phyloP scores from a whole-genome alignment of 2,329 filamentous ascomycete genomes.

The Fulvia fulva region DNA sequence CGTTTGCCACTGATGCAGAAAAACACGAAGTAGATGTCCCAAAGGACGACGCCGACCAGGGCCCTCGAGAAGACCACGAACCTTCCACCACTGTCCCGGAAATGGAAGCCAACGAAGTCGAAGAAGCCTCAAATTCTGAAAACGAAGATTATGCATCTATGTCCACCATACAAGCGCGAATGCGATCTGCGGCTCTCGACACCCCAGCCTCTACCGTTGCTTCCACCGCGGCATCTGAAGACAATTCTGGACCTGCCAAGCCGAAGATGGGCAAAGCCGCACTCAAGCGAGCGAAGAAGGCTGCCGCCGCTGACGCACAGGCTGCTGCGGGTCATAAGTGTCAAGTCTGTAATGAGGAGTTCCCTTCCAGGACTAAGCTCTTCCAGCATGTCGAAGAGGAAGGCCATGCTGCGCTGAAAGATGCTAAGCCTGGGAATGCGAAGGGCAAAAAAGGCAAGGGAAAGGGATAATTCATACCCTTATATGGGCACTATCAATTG shows the following conservation, averaged over 20 bases:
- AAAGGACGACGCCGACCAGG: too few species aligned
- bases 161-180: constrained; percentile 39
- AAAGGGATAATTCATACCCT: constrained; percentile 25
- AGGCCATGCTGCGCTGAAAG: constrained; percentile 46
- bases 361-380: constrained; percentile 68
- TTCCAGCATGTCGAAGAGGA: constrained; percentile 68
- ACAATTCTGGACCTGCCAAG: constrained; percentile 17
- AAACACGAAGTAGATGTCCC: constrained; percentile 4
- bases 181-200: constrained; percentile 26
- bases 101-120: not conserved
- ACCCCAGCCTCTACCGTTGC: constrained; percentile 6
- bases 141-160: constrained; percentile 44
- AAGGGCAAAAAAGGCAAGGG: constrained; percentile 30
- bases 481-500: too few species aligned
- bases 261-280: constrained; percentile 46
- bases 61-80: not conserved
- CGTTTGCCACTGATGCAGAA: not conserved
- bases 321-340: constrained; percentile 58
- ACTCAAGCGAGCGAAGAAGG: constrained; percentile 46
- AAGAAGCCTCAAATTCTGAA: constrained; percentile 15
- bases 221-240: constrained; percentile 17
- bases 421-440: constrained; percentile 16
- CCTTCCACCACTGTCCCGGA: not conserved
- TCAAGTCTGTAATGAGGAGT: constrained; percentile 70
- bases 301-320: constrained; percentile 28